Evolutionary conservation across 1,139 yeast species (phyloP).

Genomic region (Spencermartinsiella ligniputridi): DNA sequence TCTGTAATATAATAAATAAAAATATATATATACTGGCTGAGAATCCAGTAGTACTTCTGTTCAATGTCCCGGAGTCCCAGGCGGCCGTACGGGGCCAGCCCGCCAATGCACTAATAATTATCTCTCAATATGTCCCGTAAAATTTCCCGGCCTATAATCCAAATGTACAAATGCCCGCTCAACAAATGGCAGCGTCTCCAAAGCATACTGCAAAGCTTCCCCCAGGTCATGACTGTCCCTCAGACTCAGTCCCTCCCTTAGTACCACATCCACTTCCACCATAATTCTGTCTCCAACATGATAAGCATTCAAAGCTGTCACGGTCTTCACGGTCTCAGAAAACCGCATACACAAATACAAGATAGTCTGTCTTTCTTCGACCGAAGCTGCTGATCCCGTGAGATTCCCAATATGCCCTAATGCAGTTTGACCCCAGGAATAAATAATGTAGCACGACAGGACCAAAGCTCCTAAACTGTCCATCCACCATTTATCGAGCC

Average conservation of each 20-base stretch:
- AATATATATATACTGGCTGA: no score
- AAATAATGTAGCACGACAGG: conserved; percentile 58
- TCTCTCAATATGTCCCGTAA: conserved; percentile 33
- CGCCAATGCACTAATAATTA: no score
- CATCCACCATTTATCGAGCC: conserved; percentile 58
- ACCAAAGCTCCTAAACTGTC: conserved; percentile 70
- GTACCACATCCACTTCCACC: conserved; percentile 71
- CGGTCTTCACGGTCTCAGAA: conserved; percentile 60
- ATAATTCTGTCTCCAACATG: conserved; percentile 75
- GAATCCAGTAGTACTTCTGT: no score
- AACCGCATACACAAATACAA: conserved; percentile 65
- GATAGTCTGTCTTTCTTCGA: conserved; percentile 59
- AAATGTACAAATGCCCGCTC: conserved; percentile 81
- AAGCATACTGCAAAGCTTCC: conserved; percentile 74
- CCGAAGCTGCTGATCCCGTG: conserved; percentile 68
- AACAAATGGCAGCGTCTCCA: conserved; percentile 70
- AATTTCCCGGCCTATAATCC: conserved; percentile 50
- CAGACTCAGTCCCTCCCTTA: conserved; percentile 49
- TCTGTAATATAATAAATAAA: no score
- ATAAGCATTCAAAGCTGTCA: conserved; percentile 66
- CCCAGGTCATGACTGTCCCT: conserved; percentile 77
- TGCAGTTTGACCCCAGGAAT: conserved; percentile 58
- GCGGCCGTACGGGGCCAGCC: no score
- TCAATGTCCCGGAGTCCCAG: no score
- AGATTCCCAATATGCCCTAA: conserved; percentile 69